Conservation (phyloP, 805 yeast species). For the Brettanomyces anomalus region DNA sequence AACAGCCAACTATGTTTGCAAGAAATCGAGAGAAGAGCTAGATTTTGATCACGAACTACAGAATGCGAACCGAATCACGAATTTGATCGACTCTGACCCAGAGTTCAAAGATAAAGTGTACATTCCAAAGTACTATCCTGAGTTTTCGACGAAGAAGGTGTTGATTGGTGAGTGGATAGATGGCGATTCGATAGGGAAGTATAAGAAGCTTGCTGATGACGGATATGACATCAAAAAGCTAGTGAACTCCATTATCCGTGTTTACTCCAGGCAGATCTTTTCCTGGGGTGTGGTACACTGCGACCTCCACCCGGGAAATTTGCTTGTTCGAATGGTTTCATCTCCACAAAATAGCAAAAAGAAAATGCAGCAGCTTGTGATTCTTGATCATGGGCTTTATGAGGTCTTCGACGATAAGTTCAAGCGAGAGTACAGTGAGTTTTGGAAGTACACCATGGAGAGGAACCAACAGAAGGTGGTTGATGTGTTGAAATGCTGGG, state of each 20-base stretch:
- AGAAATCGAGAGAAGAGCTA: constrained; percentile 50
- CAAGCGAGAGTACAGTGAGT: constrained; percentile 43
- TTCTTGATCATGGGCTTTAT: constrained; percentile 71
- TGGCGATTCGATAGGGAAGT: constrained; percentile 49
- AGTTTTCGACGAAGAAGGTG: constrained; percentile 40
- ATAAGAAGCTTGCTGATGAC: constrained; percentile 30
- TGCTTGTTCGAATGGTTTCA: constrained; percentile 38
- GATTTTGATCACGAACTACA: constrained; percentile 48
- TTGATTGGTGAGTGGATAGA: constrained; percentile 71
- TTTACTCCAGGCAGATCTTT: constrained; percentile 52
- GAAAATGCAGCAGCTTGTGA: constrained; percentile 44
- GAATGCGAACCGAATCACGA: constrained; percentile 38
- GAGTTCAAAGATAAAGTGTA: constrained; percentile 35
- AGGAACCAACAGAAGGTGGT: constrained; percentile 39
- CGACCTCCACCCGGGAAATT: constrained; percentile 79
- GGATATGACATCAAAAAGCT: constrained; percentile 32
- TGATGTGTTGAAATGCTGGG: constrained; percentile 52
- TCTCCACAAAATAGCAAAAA: not conserved
- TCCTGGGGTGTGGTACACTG: constrained; percentile 62
- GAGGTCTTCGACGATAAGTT: constrained; percentile 43
- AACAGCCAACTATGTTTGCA: constrained; percentile 47
- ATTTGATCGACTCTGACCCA: constrained; percentile 33
- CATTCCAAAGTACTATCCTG: constrained; percentile 45
- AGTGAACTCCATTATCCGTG: constrained; percentile 41
- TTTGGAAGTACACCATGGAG: constrained; percentile 58